phyloP scores from a whole-genome alignment of 23 red algal genomes.

The Gracilaria vermiculophylla region DNA sequence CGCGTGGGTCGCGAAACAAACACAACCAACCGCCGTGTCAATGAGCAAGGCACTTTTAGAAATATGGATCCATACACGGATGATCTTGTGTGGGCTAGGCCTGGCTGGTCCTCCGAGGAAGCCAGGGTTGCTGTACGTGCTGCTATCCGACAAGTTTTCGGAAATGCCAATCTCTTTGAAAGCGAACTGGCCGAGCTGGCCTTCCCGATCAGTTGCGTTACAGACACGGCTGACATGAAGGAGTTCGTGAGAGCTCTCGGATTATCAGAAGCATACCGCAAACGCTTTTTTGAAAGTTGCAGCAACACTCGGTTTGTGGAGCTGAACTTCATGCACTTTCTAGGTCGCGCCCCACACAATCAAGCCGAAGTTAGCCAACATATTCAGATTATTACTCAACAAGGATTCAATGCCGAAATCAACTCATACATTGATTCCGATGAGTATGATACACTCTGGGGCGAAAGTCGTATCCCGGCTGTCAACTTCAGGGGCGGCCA shows the following conservation, averaged over 20 bases:
- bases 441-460: constrained; percentile 72
- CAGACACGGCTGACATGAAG: constrained; percentile 54
- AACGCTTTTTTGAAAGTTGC: constrained; percentile 57
- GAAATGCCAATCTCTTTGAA: constrained; percentile 68
- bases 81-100: constrained; percentile 60
- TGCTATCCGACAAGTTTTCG: constrained; percentile 52
- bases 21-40: constrained; percentile 59
- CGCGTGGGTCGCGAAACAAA: constrained; percentile 30
- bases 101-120: constrained; percentile 44
- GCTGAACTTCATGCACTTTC: constrained; percentile 65
- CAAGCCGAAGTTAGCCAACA: constrained; percentile 52
- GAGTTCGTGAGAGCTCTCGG: constrained; percentile 69
- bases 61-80: constrained; percentile 78
- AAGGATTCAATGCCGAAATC: constrained; percentile 74
- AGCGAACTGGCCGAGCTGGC: constrained; percentile 52
- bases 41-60: constrained; percentile 69
- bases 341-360: constrained; percentile 70
- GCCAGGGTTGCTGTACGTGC: constrained; percentile 36
- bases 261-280: constrained; percentile 43
- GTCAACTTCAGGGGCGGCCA: constrained; percentile 78
- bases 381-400: constrained; percentile 64
- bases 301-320: constrained; percentile 68
- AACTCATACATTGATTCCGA: constrained; percentile 71
- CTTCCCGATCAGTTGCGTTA: constrained; percentile 60
- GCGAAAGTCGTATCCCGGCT: constrained; percentile 65